Conservation (phyloP, 768 basidiomycete genomes). For the Favolaschia claudopus region DNA sequence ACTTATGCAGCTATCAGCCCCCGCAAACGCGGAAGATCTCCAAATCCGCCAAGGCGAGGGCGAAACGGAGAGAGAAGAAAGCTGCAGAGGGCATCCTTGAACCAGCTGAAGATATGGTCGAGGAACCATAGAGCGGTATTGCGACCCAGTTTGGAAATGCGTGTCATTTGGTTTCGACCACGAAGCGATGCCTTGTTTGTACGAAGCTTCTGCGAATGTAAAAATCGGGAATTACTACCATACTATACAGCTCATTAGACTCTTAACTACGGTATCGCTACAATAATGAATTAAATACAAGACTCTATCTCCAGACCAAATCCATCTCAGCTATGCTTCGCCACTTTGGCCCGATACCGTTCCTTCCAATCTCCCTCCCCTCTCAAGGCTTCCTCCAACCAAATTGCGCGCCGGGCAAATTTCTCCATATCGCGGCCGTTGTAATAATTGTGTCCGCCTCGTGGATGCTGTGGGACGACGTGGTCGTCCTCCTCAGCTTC, state of each 20-base stretch:
- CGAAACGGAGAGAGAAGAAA: conserved; percentile 44
- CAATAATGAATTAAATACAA: too few species aligned
- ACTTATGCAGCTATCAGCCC: conserved; percentile 58
- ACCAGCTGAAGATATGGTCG: too few species aligned
- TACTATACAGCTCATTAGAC: too few species aligned
- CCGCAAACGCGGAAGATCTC: conserved; percentile 61
- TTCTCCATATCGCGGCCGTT: conserved; percentile 61
- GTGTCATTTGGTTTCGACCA: too few species aligned
- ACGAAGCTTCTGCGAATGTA: too few species aligned
- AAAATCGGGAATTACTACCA: too few species aligned
- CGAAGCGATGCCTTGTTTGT: too few species aligned
- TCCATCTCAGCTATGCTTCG: conserved; percentile 5
- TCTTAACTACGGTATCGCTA: too few species aligned
- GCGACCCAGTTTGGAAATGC: too few species aligned
- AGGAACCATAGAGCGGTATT: too few species aligned
- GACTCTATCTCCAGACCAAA: background rate
- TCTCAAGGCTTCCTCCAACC: conserved; percentile 48
- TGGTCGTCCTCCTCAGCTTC: conserved; percentile 26
- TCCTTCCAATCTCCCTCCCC: conserved; percentile 52
- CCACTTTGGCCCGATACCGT: conserved; percentile 40
- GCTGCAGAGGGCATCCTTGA: background rate
- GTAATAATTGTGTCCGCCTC: conserved; percentile 72
- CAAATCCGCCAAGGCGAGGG: conserved; percentile 63
- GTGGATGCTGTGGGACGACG: conserved; percentile 44
- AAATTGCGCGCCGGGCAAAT: conserved; percentile 48